phyloP scores from a whole-genome alignment of 176 grass and related monocot species.

The Coix lacrymajobi region DNA sequence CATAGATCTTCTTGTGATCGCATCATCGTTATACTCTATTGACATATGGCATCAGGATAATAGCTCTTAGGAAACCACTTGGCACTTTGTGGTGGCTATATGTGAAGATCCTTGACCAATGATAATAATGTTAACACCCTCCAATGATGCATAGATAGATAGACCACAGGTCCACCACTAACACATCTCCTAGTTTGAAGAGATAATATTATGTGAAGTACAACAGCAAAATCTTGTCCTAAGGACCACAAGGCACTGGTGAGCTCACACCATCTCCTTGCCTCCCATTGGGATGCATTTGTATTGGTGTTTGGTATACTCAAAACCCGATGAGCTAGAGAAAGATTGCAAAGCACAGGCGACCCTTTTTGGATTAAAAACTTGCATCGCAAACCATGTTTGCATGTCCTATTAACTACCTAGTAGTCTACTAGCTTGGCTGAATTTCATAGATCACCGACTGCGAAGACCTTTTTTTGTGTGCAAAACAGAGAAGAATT shows the following conservation, averaged over 20 bases:
- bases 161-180: slow-evolving; percentile 21
- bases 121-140: slow-evolving; percentile 46
- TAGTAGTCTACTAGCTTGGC: background rate
- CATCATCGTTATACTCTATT: background rate
- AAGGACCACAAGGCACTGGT: slow-evolving; percentile 45
- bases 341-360: slow-evolving; percentile 1
- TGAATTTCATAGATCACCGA: background rate
- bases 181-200: background rate
- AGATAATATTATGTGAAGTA: slow-evolving; percentile 29
- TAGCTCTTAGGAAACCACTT: slow-evolving; percentile 21
- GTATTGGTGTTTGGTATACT: slow-evolving; percentile 28
- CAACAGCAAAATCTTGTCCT: slow-evolving; percentile 38
- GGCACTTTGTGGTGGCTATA: slow-evolving; percentile 20
- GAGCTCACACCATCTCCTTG: slow-evolving; percentile 25
- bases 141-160: slow-evolving; percentile 16
- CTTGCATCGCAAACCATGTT: slow-evolving; percentile 10
- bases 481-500: background rate
- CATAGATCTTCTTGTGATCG: background rate
- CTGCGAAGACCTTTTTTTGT: background rate
- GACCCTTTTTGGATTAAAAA: background rate
- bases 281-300: slow-evolving; percentile 48
- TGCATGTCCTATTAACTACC: background rate
- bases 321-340: slow-evolving; percentile 14
- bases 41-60: slow-evolving; percentile 10
- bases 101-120: slow-evolving; percentile 30